phyloP scores from a whole-genome alignment of 345 rosid species.

The Mallotus nudiflorus region DNA sequence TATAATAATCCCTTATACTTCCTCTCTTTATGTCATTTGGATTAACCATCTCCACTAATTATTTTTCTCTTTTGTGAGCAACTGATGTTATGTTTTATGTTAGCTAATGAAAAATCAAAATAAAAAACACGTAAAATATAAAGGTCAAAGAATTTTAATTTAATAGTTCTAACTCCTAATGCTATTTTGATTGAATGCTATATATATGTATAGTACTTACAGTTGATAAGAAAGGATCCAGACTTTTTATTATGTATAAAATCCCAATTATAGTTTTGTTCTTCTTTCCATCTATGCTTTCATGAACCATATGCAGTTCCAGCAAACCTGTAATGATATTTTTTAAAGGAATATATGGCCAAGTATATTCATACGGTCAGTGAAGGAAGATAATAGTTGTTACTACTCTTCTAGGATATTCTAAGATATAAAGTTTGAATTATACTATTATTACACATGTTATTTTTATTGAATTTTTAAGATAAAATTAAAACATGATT shows the following conservation, averaged over 20 bases:
- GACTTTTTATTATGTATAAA: conserved; percentile 62
- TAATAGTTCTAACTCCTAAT: no score
- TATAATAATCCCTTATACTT: conserved; percentile 55
- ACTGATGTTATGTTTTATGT: conserved; percentile 34
- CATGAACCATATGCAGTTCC: conserved; percentile 82
- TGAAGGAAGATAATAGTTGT: no score
- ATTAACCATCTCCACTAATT: conserved; percentile 48
- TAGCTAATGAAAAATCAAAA: conserved; percentile 33
- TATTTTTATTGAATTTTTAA: no score
- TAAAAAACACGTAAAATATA: neutral
- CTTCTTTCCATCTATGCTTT: conserved; percentile 51
- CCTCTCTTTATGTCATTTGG: conserved; percentile 51
- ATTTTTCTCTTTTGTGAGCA: conserved; percentile 31
- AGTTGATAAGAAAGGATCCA: conserved; percentile 61
- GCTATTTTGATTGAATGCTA: no score
- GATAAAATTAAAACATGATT: no score
- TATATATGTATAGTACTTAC: conserved; percentile 29
- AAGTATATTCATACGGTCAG: no score
- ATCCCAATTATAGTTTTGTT: conserved; percentile 74
- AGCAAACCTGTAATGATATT: conserved; percentile 45
- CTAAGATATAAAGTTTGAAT: neutral
- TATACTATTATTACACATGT: neutral
- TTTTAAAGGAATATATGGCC: no score
- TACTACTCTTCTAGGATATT: no score
- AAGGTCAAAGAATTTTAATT: neutral